Base-by-base conservation (phyloP, 2,329 filamentous ascomycete species). In the Rasamsonia emersonii region DNA sequence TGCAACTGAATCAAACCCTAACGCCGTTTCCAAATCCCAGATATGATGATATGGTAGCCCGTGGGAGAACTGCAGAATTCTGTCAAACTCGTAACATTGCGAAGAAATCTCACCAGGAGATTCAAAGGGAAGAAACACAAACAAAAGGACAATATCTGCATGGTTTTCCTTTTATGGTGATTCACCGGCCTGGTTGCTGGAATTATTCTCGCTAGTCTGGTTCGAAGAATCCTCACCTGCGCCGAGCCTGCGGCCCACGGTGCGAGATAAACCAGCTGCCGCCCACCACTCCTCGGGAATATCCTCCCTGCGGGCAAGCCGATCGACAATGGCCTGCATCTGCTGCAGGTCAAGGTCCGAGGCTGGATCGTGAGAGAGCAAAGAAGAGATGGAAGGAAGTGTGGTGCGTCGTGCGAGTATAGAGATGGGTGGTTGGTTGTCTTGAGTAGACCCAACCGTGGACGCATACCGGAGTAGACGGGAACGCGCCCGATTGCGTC, bases 201-300 rank as follows among this genome's bases (percentile, higher is more conserved):
- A n/a, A n/a, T n/a, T n/a, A n/a, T n/a, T n/a, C n/a, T n/a, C n/a
- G n/a, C n/a, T n/a, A n/a, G n/a, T n/a, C 14, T n/a, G n/a, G n/a
- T n/a, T n/a, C n/a, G 42, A 42, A 16, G 38, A 32, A 14, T 47
- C 46, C n/a, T 52, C 38, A 15, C 40, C 43, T 15, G 42, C 41
- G 30, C 43, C 47, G 24, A 54, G 39, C 31, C 52, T 46, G 17
- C 49, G 51, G 30, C 47, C 46, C 23, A 60, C 46, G 9, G 68
- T 78, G 41, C 77, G 72, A 47, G 68, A 77, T 41, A 84, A 67
- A 24, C 80, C 80, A 37, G 71, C 78, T 47, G 75, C 71, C 37
- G 75, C 74, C 85, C 85, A 93, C 77, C 81, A 88, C 42, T 85
- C 78, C 39, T 91, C 83, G 0, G 83, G 81, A 33, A 91, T 80